A percentile compares a stretch with the other conserved stretches of the same genome.
Evolutionary conservation across 768 basidiomycete species (phyloP).

Genomic region (Mycena amicta): DNA sequence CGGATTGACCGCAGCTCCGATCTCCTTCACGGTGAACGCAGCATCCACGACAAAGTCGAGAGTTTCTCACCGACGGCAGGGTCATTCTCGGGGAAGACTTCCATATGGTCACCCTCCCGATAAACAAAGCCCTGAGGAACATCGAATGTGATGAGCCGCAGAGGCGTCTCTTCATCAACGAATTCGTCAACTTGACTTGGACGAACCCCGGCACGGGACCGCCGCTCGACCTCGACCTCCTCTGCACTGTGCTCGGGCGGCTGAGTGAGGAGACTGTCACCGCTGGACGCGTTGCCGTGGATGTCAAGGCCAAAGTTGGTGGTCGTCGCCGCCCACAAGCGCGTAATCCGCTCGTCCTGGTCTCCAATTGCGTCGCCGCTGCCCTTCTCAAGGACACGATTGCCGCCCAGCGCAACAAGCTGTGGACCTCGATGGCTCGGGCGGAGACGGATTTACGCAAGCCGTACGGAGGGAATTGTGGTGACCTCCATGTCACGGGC

Average conservation of each 20-base stretch:
- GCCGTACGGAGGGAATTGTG: no score
- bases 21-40: conserved; percentile 13
- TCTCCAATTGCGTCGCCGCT: conserved; percentile 16
- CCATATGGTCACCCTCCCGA: conserved; percentile 18
- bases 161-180: conserved; percentile 9
- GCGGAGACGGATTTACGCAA: no score
- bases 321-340: conserved; percentile 16
- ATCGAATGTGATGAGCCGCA: conserved; percentile 13
- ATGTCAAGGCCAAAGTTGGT: conserved; percentile 15
- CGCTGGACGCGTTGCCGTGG: background rate
- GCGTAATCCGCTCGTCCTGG: conserved; percentile 15
- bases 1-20: conserved; percentile 5
- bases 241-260: background rate
- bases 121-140: conserved; percentile 10
- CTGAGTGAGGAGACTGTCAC: conserved; percentile 1
- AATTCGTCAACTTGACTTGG: conserved; percentile 8
- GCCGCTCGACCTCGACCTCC: conserved; percentile 6
- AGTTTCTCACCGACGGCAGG: conserved; percentile 12
- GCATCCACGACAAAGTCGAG: conserved; percentile 16
- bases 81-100: conserved; percentile 18
- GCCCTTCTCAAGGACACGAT: conserved; percentile 19
- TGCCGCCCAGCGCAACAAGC: conserved; percentile 17
- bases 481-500: no score
- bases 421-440: conserved; percentile 16
- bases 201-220: conserved; percentile 2